Evolutionary conservation across 1,284 basidiomycete species (phyloP).

Genomic region (Cutaneotrichosporon sp.): DNA sequence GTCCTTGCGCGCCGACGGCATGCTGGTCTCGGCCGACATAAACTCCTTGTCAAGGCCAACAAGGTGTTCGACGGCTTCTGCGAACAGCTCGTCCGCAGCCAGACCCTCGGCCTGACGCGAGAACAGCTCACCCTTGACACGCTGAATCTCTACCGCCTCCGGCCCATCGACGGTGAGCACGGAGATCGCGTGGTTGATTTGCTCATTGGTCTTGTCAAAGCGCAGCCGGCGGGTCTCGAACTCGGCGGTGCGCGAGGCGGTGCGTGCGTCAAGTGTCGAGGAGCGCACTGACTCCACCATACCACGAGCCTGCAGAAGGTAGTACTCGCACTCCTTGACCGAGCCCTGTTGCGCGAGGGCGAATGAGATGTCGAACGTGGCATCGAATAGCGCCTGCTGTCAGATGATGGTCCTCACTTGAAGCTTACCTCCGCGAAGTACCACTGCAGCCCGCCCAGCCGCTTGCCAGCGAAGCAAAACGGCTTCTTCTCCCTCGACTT

Average conservation of each 20-base stretch:
- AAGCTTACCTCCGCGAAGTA: constrained; percentile 60
- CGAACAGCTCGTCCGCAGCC: constrained; percentile 56
- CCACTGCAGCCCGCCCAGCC: constrained; percentile 68
- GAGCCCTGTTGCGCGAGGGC: constrained; percentile 71
- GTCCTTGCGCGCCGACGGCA: constrained; percentile 30
- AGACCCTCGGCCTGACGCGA: constrained; percentile 57
- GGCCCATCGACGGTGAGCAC: constrained; percentile 38
- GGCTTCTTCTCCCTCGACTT: constrained; percentile 3
- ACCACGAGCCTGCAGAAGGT: constrained; percentile 68
- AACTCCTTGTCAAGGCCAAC: constrained; percentile 41
- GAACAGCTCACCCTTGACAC: constrained; percentile 59
- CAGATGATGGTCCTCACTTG: not conserved
- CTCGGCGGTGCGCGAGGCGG: constrained; percentile 66
- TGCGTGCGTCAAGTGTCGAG: constrained; percentile 64
- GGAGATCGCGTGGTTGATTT: constrained; percentile 59
- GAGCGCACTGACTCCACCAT: constrained; percentile 67
- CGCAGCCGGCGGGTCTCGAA: constrained; percentile 64
- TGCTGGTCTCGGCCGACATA: constrained; percentile 34
- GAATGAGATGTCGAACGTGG: constrained; percentile 64
- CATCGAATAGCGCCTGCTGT: constrained; percentile 58
- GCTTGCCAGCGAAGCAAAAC: constrained; percentile 34
- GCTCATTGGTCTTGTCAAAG: constrained; percentile 60
- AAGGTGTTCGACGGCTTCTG: constrained; percentile 39
- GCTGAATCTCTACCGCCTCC: constrained; percentile 64
- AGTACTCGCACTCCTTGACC: constrained; percentile 76